Conservation (phyloP, 495 filamentous ascomycete genomes). For the Talaromyces thailandensis region DNA sequence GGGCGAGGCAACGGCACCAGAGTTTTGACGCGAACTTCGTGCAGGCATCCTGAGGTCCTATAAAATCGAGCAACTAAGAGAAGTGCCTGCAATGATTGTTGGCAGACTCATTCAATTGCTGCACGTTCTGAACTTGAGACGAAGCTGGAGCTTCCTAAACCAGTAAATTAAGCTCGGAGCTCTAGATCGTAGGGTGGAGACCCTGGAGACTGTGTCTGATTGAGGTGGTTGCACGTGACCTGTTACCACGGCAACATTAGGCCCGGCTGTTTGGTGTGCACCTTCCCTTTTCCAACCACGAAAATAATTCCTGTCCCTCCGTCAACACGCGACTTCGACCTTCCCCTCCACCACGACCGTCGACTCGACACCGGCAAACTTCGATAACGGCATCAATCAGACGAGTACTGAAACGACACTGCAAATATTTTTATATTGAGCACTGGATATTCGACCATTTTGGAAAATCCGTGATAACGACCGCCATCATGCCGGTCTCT, state of each 20-base stretch:
- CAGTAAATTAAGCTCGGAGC: not conserved
- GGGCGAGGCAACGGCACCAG: not conserved
- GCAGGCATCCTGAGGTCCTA: not conserved
- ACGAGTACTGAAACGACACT: not conserved
- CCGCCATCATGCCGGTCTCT: conserved; percentile 38
- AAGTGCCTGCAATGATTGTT: not conserved
- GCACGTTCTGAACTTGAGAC: not conserved
- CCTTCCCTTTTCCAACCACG: not conserved
- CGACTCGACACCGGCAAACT: conserved; percentile 7
- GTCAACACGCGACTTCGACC: conserved; percentile 3
- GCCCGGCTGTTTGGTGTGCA: not conserved
- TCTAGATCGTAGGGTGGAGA: not conserved
- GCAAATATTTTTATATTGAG: not conserved
- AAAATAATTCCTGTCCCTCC: not conserved
- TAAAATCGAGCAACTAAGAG: not conserved
- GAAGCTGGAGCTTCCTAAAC: not conserved
- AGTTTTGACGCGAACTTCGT: not conserved
- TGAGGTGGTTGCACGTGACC: conserved; percentile 16
- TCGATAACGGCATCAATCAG: not conserved
- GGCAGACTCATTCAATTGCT: not conserved
- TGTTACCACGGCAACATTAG: conserved; percentile 27
- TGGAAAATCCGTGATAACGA: not conserved
- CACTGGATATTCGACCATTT: not conserved
- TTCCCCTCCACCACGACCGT: conserved; percentile 4
- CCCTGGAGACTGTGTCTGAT: no score